Percentiles rank a stretch among this genome's conserved stretches.
These are phyloP conservation scores for Eucalyptus regnans DNA, from an alignment of 345 rosid genomes.

Conservation along the genomic window DNA sequence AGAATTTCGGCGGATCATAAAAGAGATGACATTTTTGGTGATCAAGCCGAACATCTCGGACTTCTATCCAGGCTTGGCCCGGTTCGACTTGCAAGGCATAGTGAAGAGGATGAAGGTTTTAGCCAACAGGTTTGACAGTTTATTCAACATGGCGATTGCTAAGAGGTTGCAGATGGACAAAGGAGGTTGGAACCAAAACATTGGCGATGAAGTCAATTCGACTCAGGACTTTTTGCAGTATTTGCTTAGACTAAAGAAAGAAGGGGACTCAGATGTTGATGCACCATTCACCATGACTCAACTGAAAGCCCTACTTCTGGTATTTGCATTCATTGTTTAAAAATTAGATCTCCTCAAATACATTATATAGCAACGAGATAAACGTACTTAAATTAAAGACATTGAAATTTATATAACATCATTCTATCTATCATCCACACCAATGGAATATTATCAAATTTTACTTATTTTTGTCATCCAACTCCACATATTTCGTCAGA, in stretches of 20 bases:
- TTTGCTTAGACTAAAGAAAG: slow-evolving; percentile 14
- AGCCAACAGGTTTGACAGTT: slow-evolving; percentile 15
- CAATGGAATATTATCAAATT: background rate
- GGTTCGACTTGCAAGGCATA: slow-evolving; percentile 49
- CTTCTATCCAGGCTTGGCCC: slow-evolving; percentile 31
- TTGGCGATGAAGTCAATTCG: background rate
- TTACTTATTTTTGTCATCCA: background rate
- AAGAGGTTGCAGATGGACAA: slow-evolving; percentile 3
- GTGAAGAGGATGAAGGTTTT: slow-evolving; percentile 8
- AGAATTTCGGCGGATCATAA: background rate
- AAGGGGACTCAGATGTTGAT: slow-evolving; percentile 14
- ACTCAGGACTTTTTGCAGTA: slow-evolving; percentile 37
- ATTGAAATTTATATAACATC: background rate
- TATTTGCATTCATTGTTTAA: background rate
- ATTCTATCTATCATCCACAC: background rate
- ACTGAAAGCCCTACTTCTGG: slow-evolving; percentile 45
- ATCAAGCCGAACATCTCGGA: slow-evolving; percentile 37
- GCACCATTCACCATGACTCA: slow-evolving; percentile 23
- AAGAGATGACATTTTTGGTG: background rate
- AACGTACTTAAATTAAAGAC: background rate
- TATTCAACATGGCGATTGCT: slow-evolving; percentile 22
- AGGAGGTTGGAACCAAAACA: background rate
- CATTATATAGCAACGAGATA: background rate
- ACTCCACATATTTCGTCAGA: background rate
- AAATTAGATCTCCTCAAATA: background rate